A percentile compares a stretch with the other conserved stretches of the same genome.
These are phyloP conservation scores for Cytidiella melzeri DNA, from an alignment of 768 basidiomycete genomes.

Conservation along the genomic window DNA sequence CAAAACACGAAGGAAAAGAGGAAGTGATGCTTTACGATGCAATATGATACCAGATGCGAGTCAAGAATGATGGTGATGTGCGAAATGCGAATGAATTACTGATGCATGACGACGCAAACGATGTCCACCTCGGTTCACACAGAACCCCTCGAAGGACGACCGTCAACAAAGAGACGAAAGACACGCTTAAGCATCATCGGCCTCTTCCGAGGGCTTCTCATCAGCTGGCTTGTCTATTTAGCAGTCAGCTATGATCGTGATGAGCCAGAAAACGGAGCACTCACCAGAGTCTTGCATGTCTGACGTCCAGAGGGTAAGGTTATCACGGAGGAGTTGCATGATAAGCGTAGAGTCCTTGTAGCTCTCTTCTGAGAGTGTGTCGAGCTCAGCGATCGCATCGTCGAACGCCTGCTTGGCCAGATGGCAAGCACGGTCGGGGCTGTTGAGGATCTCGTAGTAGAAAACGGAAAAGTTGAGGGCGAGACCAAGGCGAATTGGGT, in stretches of 20 bases:
- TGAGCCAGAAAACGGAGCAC: constrained; percentile 22
- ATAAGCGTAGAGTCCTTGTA: constrained; percentile 99
- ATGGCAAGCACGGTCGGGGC: constrained; percentile 96
- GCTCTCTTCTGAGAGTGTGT: constrained; percentile 96
- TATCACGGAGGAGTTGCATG: constrained; percentile 95
- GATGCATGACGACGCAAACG: constrained; percentile 12
- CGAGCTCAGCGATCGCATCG: constrained; percentile 97
- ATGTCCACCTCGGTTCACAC: constrained; percentile 4
- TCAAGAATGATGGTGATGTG: constrained; percentile 16
- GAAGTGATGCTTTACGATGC: constrained; percentile 9
- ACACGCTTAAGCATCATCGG: constrained; percentile 43
- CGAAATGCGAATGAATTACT: constrained; percentile 10
- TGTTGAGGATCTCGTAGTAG: constrained; percentile 99
- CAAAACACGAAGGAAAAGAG: constrained; percentile 5
- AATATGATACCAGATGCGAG: constrained; percentile 25
- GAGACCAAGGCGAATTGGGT: constrained; percentile 97
- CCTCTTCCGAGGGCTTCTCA: constrained; percentile 63
- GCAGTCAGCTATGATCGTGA: neutral
- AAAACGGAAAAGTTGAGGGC: constrained; percentile 99
- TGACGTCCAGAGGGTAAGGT: constrained; percentile 96
- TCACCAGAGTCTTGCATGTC: constrained; percentile 91
- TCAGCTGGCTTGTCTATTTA: constrained; percentile 61
- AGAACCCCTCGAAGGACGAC: neutral
- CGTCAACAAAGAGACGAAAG: constrained; percentile 3
- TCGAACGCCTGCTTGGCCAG: constrained; percentile 99